Conservation (phyloP, 2,329 filamentous ascomycete genomes). For the Esteya vermicola region DNA sequence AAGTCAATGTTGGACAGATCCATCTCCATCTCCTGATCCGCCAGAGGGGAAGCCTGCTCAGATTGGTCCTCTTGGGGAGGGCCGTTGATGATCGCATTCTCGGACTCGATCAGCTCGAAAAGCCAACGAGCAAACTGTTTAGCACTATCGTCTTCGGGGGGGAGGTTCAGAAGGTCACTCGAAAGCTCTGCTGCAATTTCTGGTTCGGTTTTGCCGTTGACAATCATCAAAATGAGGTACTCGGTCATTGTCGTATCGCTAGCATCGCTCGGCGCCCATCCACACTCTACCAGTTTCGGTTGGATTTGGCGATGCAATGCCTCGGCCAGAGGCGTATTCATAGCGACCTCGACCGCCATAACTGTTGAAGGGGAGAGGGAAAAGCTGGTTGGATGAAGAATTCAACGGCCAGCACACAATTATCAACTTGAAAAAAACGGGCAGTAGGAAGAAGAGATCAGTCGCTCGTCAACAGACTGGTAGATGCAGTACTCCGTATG, state of each 20-base stretch:
- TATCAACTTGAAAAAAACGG: neutral
- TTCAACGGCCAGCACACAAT: no score
- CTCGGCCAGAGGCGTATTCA: constrained; percentile 71
- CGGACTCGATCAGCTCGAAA: constrained; percentile 66
- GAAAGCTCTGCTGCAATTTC: constrained; percentile 82
- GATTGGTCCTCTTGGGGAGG: constrained; percentile 4
- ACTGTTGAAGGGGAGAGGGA: constrained; percentile 10
- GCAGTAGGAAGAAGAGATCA: neutral
- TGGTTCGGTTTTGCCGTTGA: constrained; percentile 84
- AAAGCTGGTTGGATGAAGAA: neutral
- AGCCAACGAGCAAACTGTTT: constrained; percentile 82
- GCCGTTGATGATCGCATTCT: constrained; percentile 51
- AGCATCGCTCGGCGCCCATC: constrained; percentile 68
- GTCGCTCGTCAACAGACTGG: neutral
- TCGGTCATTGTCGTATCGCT: constrained; percentile 79
- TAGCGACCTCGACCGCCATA: constrained; percentile 67
- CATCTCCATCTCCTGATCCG: constrained; percentile 59
- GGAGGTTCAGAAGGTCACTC: constrained; percentile 69
- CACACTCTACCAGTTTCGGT: constrained; percentile 82
- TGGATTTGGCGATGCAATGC: constrained; percentile 73
- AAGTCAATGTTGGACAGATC: constrained; percentile 32
- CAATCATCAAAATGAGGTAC: constrained; percentile 95
- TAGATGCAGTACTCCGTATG: neutral
- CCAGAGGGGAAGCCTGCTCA: constrained; percentile 11
- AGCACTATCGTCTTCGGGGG: constrained; percentile 69